phyloP scores from a whole-genome alignment of 2,329 filamentous ascomycete genomes.

The Alternaria triticina region DNA sequence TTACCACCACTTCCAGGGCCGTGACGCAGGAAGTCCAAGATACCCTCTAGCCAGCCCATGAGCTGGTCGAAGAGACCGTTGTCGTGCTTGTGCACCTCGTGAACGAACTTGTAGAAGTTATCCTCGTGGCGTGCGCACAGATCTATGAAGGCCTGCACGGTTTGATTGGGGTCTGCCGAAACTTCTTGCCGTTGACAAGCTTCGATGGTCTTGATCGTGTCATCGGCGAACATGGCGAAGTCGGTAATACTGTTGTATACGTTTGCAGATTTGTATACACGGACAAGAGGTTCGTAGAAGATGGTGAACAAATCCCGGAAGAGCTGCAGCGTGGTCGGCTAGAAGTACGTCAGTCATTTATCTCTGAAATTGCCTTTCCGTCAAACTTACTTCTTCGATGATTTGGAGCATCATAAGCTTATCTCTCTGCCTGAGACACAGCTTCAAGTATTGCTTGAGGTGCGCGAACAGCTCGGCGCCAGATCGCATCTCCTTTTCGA shows the following conservation, averaged over 20 bases:
- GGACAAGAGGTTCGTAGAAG: constrained; percentile 96
- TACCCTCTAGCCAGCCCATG: constrained; percentile 97
- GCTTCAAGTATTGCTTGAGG: constrained; percentile 91
- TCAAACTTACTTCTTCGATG: constrained; percentile 73
- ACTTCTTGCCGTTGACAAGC: constrained; percentile 76
- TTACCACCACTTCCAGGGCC: constrained; percentile 80
- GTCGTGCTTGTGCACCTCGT: constrained; percentile 96
- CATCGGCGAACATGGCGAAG: constrained; percentile 90
- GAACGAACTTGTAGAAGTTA: constrained; percentile 98
- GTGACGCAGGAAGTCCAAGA: constrained; percentile 88
- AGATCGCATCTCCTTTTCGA: constrained; percentile 85
- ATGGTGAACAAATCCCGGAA: constrained; percentile 97
- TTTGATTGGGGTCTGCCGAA: constrained; percentile 95
- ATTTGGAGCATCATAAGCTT: constrained; percentile 97
- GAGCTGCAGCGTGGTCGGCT: constrained; percentile 90
- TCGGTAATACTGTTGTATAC: constrained; percentile 98
- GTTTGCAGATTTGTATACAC: constrained; percentile 98
- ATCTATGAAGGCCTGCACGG: constrained; percentile 97
- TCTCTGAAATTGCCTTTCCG: background rate
- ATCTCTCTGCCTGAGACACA: constrained; percentile 88
- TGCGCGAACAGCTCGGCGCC: constrained; percentile 93
- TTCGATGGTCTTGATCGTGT: constrained; percentile 83
- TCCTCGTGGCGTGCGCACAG: constrained; percentile 93
- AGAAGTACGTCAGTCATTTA: constrained; percentile 21
- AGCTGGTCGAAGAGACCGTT: constrained; percentile 95